These are phyloP conservation scores for Barnettozyma vustinii DNA, from an alignment of 805 yeast genomes.

Conservation along the genomic window DNA sequence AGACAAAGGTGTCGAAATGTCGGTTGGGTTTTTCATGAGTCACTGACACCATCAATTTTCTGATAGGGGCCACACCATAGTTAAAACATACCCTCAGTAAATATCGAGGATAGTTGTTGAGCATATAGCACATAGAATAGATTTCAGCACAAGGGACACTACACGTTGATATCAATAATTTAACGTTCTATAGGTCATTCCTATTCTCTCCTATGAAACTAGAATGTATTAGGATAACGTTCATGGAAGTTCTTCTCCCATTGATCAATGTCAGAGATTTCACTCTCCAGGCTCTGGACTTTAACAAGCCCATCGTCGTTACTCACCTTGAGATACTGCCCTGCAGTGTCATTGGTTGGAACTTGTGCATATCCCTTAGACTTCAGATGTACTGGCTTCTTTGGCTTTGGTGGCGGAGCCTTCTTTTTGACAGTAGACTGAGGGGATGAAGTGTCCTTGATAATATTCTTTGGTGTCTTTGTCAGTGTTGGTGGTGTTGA, in stretches of 20 bases:
- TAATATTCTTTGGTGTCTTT: slow-evolving; percentile 11
- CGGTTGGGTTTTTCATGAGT: neutral
- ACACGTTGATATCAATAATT: neutral
- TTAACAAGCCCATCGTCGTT: slow-evolving; percentile 8
- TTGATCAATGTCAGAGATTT: slow-evolving; percentile 51
- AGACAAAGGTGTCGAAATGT: neutral
- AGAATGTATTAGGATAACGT: slow-evolving; percentile 55
- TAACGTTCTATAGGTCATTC: neutral
- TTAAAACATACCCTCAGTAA: too few species aligned
- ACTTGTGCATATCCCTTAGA: slow-evolving; percentile 11
- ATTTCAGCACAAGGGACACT: neutral
- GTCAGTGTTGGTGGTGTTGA: slow-evolving; percentile 24
- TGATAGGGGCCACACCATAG: neutral
- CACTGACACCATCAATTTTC: neutral
- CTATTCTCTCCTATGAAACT: neutral
- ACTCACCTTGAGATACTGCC: slow-evolving; percentile 3
- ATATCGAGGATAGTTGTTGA: too few species aligned
- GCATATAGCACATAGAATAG: too few species aligned
- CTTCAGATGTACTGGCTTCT: slow-evolving; percentile 52
- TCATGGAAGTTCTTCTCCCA: slow-evolving; percentile 52
- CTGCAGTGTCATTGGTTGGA: neutral
- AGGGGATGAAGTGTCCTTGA: slow-evolving; percentile 7
- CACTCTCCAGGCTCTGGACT: slow-evolving; percentile 8
- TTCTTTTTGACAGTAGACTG: slow-evolving; percentile 20
- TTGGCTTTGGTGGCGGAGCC: slow-evolving; percentile 59